Base-by-base conservation (phyloP, 2,329 filamentous ascomycete species). In the Colletotrichum gigasporum region DNA sequence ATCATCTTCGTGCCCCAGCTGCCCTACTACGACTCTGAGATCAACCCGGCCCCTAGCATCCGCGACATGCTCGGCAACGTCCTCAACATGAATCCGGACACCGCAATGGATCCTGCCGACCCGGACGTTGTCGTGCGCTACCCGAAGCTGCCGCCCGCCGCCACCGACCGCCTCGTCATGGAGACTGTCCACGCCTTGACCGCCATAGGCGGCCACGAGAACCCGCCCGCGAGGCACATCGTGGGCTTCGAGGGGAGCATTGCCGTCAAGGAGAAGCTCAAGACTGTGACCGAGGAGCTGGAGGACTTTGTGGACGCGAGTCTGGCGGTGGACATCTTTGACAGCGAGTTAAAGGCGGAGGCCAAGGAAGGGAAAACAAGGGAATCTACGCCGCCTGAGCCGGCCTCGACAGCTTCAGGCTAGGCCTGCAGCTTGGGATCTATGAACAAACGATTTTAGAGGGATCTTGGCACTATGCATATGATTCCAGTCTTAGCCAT, bases 251-350 rank as follows among this genome's bases (percentile, higher is more conserved):
- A 98, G 76, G 95, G 93, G 1, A 91, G 95, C 11, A 85, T 88
- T 5, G 92, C 92, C 39, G 95, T 98, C 37, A 96, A 95, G 76
- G 96, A 98, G 79, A 98, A 98, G 79, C 81, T 99, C 59, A 97
- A 96, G 81, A 97, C 94, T 2, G 93, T 97, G 3, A 97, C 93
- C 67, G 94, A 98, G 75, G 96, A 98, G 80, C 80, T 98, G 60
- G 96, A 98, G 76, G 96, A 98, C 70, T 98, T 98, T 77, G 91
- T 97, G 26, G 93, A 97, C 71, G 91, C 94, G 24, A 97, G 94
- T 72, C 84, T 91, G 68, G 90, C 92, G 0, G 94, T 96, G 14
- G 94, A 97, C 75, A 91, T 93, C 26, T 87, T 86, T 65, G 85
- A 87, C 41, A 85, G 80, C 69, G 84, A 86, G 72, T 73, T 87